Evolutionary conservation across 768 basidiomycete genomes (phyloP).

Genomic region (Russula virescens): DNA sequence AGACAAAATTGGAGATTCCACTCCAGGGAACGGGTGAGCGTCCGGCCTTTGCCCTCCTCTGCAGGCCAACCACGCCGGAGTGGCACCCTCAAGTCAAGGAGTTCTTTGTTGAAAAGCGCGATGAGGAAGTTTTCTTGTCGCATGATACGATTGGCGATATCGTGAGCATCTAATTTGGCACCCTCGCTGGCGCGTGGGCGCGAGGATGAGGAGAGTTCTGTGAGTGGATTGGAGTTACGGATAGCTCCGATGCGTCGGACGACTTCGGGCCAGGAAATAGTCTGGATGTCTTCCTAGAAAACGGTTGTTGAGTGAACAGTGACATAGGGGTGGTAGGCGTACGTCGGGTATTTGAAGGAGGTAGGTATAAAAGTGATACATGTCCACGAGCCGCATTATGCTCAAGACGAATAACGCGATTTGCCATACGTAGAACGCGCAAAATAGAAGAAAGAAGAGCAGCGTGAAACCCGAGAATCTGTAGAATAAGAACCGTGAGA

Average conservation of each 20-base stretch:
- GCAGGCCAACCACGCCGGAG: conserved; percentile 55
- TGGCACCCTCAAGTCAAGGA: conserved; percentile 83
- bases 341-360: conserved; percentile 94
- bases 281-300: conserved; percentile 88
- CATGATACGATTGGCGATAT: conserved; percentile 96
- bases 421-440: conserved; percentile 87
- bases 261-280: conserved; percentile 93
- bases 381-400: conserved; percentile 75
- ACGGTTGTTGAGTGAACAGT: conserved; percentile 7
- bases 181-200: conserved; percentile 57
- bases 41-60: conserved; percentile 63
- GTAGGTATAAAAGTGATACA: conserved; percentile 95
- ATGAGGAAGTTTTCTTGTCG: conserved; percentile 98
- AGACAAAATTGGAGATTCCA: conserved; percentile 97
- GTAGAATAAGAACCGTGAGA: not conserved
- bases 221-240: conserved; percentile 88
- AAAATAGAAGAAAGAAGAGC: conserved; percentile 79
- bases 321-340: conserved; percentile 28
- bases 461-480: conserved; percentile 83
- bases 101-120: conserved; percentile 94
- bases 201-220: conserved; percentile 62
- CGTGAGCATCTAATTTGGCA: conserved; percentile 93
- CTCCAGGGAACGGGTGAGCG: conserved; percentile 85
- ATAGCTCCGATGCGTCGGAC: conserved; percentile 87
- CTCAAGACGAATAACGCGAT: conserved; percentile 72